phyloP scores from a whole-genome alignment of 371 early-diverging fungal genomes.

The Mucor plumbeus region DNA sequence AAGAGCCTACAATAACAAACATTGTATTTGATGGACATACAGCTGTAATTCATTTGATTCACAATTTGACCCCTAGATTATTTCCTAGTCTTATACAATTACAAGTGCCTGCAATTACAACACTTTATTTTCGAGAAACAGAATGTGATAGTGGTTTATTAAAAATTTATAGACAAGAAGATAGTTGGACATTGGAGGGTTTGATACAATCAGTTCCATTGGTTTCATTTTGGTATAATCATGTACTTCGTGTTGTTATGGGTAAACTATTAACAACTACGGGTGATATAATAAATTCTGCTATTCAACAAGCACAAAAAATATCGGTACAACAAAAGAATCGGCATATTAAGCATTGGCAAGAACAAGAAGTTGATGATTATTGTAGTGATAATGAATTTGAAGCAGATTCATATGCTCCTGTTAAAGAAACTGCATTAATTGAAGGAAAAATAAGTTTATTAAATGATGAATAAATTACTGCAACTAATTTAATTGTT shows the following conservation, averaged over 20 bases:
- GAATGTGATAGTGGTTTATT: conserved; percentile 48
- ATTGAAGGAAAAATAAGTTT: background rate
- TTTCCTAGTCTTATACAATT: conserved; percentile 50
- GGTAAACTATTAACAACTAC: conserved; percentile 58
- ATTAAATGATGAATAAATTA: conserved; percentile 7
- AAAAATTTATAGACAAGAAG: conserved; percentile 61
- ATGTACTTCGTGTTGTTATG: conserved; percentile 59
- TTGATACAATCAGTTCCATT: conserved; percentile 66
- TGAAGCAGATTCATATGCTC: too few species aligned
- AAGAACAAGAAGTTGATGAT: background rate
- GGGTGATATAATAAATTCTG: conserved; percentile 61
- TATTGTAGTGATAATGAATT: too few species aligned
- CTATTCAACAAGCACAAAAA: conserved; percentile 47
- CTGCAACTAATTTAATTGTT: background rate
- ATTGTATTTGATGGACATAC: conserved; percentile 62
- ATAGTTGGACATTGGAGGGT: conserved; percentile 66
- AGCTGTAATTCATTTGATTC: conserved; percentile 56
- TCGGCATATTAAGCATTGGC: background rate
- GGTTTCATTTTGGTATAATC: conserved; percentile 67
- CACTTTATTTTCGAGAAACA: conserved; percentile 55
- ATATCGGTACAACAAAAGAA: conserved; percentile 36
- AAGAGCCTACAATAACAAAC: conserved; percentile 57
- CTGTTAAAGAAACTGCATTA: background rate
- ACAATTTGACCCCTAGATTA: conserved; percentile 58
- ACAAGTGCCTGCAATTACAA: conserved; percentile 59